Base-by-base conservation (phyloP, 2,329 filamentous ascomycete species). In the Thielaviopsis populi region DNA sequence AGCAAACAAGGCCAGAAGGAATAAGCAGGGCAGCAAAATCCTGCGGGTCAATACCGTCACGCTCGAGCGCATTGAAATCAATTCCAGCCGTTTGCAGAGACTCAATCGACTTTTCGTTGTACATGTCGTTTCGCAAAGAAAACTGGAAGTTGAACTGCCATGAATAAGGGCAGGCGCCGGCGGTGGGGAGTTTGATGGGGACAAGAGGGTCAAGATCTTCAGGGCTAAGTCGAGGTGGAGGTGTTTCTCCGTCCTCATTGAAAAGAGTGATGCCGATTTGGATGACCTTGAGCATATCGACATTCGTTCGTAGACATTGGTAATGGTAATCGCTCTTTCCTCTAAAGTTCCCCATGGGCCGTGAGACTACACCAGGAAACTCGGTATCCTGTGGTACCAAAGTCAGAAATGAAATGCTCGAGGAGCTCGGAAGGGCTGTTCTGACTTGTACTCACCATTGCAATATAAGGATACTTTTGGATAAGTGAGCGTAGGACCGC, bases 121-220 rank as follows among this genome's bases (percentile, higher is more conserved):
- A 97, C 94, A 99, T 99, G 75, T 99, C 94, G 46, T 92, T 85
- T 69, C 94, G 88, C 10, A 96, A 80, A 1, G 90, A 94, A 74
- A 97, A 99, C 70, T 91, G 87, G 76, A 99, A 99, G 79, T 99
- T 97, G 80, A 99, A 99, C 69, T 96, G 92, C 94, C 94, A 99
- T 19, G 92, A 95, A 72, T 88, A 95, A 17, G 89, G 92, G 66
- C 90, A 85, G 59, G 82, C 80, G 19, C 71, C 74, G 40, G 72
- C 70, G 3, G 70, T 71, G 22, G 73, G 68, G n/a, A 72, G 72
- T 40, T 65, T 65, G 15, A 66, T 63, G n/a, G 71, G 72, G 24
- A 75, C 67, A 43, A 62, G 54, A 2, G 78, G 76, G 17, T 70
- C 67, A 50, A 75, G 66, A 61, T 81, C 77, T 22, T 75, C 73